Evolutionary conservation across 2,329 filamentous ascomycete species (phyloP).

Genomic region (Chalara sp.): DNA sequence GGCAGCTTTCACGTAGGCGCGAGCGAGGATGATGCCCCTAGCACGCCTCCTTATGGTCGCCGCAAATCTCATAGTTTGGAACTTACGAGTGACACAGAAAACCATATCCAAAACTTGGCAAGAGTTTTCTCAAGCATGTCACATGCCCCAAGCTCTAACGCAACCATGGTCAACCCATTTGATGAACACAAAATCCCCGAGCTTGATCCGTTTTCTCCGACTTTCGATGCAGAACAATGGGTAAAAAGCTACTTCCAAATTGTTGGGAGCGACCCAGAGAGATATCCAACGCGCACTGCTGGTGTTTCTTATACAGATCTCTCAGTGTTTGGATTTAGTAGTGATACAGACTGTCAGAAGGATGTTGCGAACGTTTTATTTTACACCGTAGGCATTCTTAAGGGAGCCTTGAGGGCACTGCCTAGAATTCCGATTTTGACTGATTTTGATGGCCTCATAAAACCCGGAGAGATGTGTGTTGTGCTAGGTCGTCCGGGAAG

Average conservation of each 20-base stretch:
- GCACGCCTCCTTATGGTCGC: no score
- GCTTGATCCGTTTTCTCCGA: not conserved
- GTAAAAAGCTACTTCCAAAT: not conserved
- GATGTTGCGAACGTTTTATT: not conserved
- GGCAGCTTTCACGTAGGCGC: no score
- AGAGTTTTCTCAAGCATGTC: not conserved
- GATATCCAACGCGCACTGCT: slow-evolving; percentile 48
- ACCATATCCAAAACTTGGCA: not conserved
- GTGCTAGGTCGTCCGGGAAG: slow-evolving; percentile 55
- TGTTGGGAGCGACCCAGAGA: not conserved
- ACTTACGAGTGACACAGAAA: not conserved
- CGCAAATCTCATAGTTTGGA: no score
- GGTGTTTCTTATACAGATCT: slow-evolving; percentile 63
- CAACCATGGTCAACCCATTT: not conserved
- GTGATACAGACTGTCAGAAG: slow-evolving; percentile 55
- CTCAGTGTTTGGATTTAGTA: slow-evolving; percentile 62
- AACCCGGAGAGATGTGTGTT: slow-evolving; percentile 56
- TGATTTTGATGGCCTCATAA: slow-evolving; percentile 54
- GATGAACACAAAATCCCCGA: not conserved
- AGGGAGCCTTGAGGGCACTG: not conserved
- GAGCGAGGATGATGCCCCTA: no score
- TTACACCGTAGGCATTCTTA: not conserved
- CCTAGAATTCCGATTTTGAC: slow-evolving; percentile 40
- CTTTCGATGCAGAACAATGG: not conserved
- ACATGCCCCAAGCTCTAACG: not conserved